These are phyloP conservation scores for Saccharomycopsis sp. DNA, from an alignment of 805 yeast genomes.

Conservation along the genomic window DNA sequence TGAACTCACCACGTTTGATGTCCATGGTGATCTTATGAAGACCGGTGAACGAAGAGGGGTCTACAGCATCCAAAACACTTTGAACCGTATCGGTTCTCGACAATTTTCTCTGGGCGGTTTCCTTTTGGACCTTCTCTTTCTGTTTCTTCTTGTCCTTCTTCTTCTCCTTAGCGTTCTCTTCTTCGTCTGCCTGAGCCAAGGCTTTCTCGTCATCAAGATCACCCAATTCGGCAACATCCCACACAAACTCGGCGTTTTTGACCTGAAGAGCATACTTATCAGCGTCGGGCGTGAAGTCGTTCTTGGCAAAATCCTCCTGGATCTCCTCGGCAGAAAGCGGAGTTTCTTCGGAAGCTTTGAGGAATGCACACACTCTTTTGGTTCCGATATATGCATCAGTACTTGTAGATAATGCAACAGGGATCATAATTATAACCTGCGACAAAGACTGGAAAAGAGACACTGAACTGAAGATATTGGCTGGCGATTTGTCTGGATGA, in stretches of 20 bases:
- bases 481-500: constrained; percentile 41
- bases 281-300: constrained; percentile 18
- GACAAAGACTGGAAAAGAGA: constrained; percentile 59
- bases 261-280: constrained; percentile 41
- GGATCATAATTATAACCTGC: constrained; percentile 59
- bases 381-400: constrained; percentile 63
- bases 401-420: constrained; percentile 61
- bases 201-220: constrained; percentile 27
- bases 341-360: constrained; percentile 29
- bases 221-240: constrained; percentile 40
- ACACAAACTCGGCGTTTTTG: constrained; percentile 51
- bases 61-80: constrained; percentile 17
- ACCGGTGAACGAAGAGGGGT: constrained; percentile 36
- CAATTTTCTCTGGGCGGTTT: constrained; percentile 14
- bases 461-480: constrained; percentile 61
- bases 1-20: constrained; percentile 54
- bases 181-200: constrained; percentile 22
- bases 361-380: constrained; percentile 46
- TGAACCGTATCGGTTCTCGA: background rate
- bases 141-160: constrained; percentile 16
- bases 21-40: constrained; percentile 40
- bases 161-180: constrained; percentile 19
- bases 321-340: constrained; percentile 15
- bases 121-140: constrained; percentile 7
- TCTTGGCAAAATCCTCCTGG: constrained; percentile 18